phyloP scores from a whole-genome alignment of 768 basidiomycete genomes.

The Tylopilus subfusipes region DNA sequence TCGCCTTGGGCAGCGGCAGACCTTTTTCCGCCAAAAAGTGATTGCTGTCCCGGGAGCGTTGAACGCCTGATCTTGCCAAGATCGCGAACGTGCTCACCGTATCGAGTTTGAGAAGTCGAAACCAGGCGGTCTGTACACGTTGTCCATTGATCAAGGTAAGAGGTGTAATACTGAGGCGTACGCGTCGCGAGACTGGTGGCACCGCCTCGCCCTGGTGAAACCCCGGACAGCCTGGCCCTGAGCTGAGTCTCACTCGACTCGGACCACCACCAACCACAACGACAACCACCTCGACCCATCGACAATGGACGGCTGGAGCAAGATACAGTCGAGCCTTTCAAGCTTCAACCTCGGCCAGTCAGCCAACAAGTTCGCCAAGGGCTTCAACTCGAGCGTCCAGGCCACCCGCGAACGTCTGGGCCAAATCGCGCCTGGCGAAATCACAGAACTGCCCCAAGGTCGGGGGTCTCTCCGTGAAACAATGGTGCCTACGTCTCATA shows the following conservation, averaged over 20 bases:
- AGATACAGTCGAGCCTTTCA: constrained; percentile 59
- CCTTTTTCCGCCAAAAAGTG: constrained; percentile 69
- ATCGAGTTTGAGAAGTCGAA: constrained; percentile 78
- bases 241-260: too few relatives aligned
- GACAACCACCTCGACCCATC: neutral
- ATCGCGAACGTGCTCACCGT: constrained; percentile 42
- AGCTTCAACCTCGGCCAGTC: constrained; percentile 71
- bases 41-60: constrained; percentile 46
- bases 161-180: constrained; percentile 7
- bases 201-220: constrained; percentile 1
- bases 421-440: constrained; percentile 87
- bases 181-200: constrained; percentile 31
- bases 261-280: constrained; percentile 4
- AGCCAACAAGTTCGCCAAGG: constrained; percentile 72
- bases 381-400: constrained; percentile 78
- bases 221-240: constrained; percentile 17
- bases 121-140: constrained; percentile 49
- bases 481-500: neutral
- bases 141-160: constrained; percentile 35
- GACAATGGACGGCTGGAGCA: constrained; percentile 58
- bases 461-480: neutral
- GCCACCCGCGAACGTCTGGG: constrained; percentile 86
- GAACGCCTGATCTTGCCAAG: neutral
- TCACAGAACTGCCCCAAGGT: constrained; percentile 93
- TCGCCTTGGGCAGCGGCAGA: constrained; percentile 73